Percentiles rank a stretch among this genome's conserved stretches.
Evolutionary conservation across 163 green algal genomes (phyloP).

Genomic region (Picocystis sp.): DNA sequence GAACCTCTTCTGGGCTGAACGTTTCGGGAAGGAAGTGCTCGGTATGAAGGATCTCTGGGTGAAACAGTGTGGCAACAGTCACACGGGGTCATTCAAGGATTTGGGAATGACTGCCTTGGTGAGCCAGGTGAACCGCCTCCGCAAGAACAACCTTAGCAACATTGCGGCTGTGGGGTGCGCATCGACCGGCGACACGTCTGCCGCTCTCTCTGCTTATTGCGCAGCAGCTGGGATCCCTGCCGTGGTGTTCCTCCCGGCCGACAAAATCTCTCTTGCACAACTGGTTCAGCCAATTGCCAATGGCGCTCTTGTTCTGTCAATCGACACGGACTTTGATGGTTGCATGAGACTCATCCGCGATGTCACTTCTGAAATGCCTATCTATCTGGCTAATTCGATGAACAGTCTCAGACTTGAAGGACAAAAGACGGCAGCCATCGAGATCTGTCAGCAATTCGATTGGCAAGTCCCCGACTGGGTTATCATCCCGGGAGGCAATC

Average conservation of each 20-base stretch:
- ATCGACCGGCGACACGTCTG: slow-evolving; percentile 93
- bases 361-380: slow-evolving; percentile 83
- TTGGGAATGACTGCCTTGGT: slow-evolving; percentile 98
- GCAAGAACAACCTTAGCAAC: slow-evolving; percentile 60
- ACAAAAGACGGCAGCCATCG: slow-evolving; percentile 98
- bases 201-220: slow-evolving; percentile 92
- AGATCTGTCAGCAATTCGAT: slow-evolving; percentile 99
- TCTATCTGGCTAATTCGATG: slow-evolving; percentile 99
- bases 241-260: slow-evolving; percentile 50
- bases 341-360: slow-evolving; percentile 96
- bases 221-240: slow-evolving; percentile 75
- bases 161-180: slow-evolving; percentile 92
- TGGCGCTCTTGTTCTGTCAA: slow-evolving; percentile 86
- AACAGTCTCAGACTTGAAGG: slow-evolving; percentile 94
- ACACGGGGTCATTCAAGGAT: slow-evolving; percentile 98
- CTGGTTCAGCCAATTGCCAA: slow-evolving; percentile 97
- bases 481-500: slow-evolving; percentile 96
- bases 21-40: slow-evolving; percentile 76
- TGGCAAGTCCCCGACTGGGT: slow-evolving; percentile 97
- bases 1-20: slow-evolving; percentile 99
- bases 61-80: slow-evolving; percentile 98
- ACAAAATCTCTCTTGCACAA: slow-evolving; percentile 95
- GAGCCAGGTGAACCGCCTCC: slow-evolving; percentile 83
- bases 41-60: slow-evolving; percentile 96
- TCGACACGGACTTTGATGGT: slow-evolving; percentile 99